Evolutionary conservation across 1,139 yeast genomes (phyloP), one percentile per base, ranked within the genome.

Genomic region (Diutina siamensis): DNA sequence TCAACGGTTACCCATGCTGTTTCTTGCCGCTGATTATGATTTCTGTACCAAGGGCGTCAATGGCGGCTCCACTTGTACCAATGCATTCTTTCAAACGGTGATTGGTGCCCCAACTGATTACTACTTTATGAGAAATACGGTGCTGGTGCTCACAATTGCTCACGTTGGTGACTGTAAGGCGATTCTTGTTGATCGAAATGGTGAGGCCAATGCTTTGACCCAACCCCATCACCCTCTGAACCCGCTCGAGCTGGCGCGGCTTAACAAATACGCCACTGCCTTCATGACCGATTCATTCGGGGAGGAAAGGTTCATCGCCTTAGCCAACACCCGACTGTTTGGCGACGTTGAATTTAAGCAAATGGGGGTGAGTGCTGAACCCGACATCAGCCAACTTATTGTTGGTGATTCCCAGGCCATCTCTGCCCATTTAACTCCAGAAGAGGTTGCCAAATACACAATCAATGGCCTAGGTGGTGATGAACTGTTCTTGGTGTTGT

Each of bases 131-230:
- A 75, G 81, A 18, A 68, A 71, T 21, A 81, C 86, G n/a, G 67
- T 84, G 17, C 72, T 87, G 28, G 79, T 79, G 54, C 62, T 92
- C 36, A 74, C 86, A 1, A 76, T 89, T 20, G 92, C 94, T 1
- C 98, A 92, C 59, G 82, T 89, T n/a, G 98, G 98, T 3, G 98
- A 92, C 58, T 85, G 97, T 3, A 74, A 86, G 52, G 89, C 95
- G n/a, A 74, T 92, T 4, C 57, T 92, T 21, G 85, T 88, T 50
- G 94, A 83, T 57, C 72, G 72, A 48, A 64, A 71, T 49, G 97
- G 98, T 2, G 67, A 75, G 41, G 95, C 95, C 0, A 89, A 83
- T 55, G 71, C 85, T 10, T 64, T 92, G 47, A 86, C 95, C 0
- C 72, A 76, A 38, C 76, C 80, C 31, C 98, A 92, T 61, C 97